Percentiles rank a stretch among this genome's conserved stretches.
Evolutionary conservation across 2,329 filamentous ascomycete genomes (phyloP).

Genomic region (Beauveria australis): DNA sequence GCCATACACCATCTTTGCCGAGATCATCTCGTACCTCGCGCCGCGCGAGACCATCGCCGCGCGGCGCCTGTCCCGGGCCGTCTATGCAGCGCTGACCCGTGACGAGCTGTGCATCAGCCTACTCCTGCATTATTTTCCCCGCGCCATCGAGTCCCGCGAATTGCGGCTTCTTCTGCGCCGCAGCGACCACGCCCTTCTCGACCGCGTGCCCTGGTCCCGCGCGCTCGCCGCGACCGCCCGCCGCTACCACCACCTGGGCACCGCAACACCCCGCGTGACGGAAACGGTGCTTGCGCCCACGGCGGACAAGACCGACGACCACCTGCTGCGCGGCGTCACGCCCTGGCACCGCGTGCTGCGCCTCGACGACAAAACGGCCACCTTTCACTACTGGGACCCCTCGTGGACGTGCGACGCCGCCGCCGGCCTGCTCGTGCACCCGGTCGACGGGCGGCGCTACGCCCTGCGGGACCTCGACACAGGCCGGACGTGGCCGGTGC

Average conservation of each 20-base stretch:
- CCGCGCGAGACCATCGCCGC: slow-evolving; percentile 42
- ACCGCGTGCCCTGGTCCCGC: slow-evolving; percentile 28
- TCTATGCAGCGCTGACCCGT: slow-evolving; percentile 41
- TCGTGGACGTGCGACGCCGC: slow-evolving; percentile 46
- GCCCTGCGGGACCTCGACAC: slow-evolving; percentile 43
- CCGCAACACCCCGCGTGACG: slow-evolving; percentile 34
- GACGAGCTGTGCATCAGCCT: slow-evolving; percentile 37
- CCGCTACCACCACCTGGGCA: slow-evolving; percentile 45
- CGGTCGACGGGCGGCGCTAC: slow-evolving; percentile 25
- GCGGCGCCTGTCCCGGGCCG: slow-evolving; percentile 42
- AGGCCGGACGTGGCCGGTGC: slow-evolving; percentile 34
- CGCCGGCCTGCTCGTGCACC: slow-evolving; percentile 49
- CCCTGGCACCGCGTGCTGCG: slow-evolving; percentile 38
- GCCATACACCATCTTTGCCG: slow-evolving; percentile 51
- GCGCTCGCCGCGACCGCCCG: slow-evolving; percentile 42
- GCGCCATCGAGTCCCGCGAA: slow-evolving; percentile 43
- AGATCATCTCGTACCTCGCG: slow-evolving; percentile 40
- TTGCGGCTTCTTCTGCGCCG: slow-evolving; percentile 15
- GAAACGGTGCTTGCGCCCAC: slow-evolving; percentile 13
- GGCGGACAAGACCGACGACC: neutral
- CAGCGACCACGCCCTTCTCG: slow-evolving; percentile 6
- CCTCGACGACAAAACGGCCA: slow-evolving; percentile 29
- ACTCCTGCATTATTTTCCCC: slow-evolving; percentile 43
- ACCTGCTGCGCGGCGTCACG: slow-evolving; percentile 26
- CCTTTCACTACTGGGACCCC: slow-evolving; percentile 38